Percentiles rank a stretch among this genome's conserved stretches.
phyloP scores from a whole-genome alignment of 371 early-diverging fungal species.

The Mortierella sp. region DNA sequence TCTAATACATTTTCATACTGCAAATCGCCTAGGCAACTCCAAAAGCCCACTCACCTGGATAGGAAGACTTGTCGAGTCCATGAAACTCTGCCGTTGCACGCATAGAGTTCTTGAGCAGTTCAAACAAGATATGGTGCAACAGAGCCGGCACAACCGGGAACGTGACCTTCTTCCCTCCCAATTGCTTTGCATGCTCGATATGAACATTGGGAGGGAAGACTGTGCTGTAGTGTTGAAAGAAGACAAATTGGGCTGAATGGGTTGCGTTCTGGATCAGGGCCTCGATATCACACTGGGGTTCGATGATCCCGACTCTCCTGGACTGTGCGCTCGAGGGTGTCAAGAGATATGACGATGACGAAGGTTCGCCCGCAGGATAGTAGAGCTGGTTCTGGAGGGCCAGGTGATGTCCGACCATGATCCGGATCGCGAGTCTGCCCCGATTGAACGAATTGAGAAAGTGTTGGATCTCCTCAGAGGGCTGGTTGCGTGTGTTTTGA shows the following conservation, averaged over 20 bases:
- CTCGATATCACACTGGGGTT: slow-evolving; percentile 54
- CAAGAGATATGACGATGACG: slow-evolving; percentile 24
- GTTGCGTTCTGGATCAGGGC: slow-evolving; percentile 46
- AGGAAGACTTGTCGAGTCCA: slow-evolving; percentile 42
- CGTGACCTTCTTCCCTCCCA: slow-evolving; percentile 43
- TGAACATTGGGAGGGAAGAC: slow-evolving; percentile 55
- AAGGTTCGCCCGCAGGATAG: slow-evolving; percentile 6
- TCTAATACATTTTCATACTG: not conserved
- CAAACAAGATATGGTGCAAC: slow-evolving; percentile 54
- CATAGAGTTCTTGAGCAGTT: slow-evolving; percentile 54
- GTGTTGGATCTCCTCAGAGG: slow-evolving; percentile 48
- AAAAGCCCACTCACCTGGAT: slow-evolving; percentile 33
- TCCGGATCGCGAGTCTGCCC: slow-evolving; percentile 53
- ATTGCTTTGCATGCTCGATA: slow-evolving; percentile 47
- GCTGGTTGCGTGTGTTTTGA: slow-evolving; percentile 27
- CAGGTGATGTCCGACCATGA: slow-evolving; percentile 55
- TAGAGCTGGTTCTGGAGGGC: slow-evolving; percentile 49
- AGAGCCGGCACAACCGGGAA: slow-evolving; percentile 56
- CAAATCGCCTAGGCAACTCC: not conserved
- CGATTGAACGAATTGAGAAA: slow-evolving; percentile 56
- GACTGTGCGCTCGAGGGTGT: slow-evolving; percentile 38
- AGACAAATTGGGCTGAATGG: slow-evolving; percentile 54
- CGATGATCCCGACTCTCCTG: slow-evolving; percentile 46
- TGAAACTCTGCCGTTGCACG: slow-evolving; percentile 58
- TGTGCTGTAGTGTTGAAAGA: slow-evolving; percentile 54